Percentiles rank a stretch among this genome's conserved stretches.
Evolutionary conservation across 805 yeast genomes (phyloP).

Genomic region (Yarrowia sp.): DNA sequence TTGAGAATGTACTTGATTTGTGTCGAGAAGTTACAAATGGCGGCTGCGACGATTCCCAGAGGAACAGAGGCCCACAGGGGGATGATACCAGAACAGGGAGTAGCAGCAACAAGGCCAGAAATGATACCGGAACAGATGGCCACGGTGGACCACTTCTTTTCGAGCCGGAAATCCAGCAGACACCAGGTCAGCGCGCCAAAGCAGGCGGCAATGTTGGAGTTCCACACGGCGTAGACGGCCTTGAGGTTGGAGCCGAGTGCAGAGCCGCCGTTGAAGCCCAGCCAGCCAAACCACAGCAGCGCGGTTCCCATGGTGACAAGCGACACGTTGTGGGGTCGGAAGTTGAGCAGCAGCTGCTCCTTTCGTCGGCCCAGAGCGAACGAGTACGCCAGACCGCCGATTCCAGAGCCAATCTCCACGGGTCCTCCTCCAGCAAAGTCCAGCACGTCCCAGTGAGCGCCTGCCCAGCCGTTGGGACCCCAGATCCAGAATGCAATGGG

Average conservation of each 20-base stretch:
- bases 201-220: slow-evolving; percentile 87
- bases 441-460: slow-evolving; percentile 81
- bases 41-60: slow-evolving; percentile 80
- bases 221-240: slow-evolving; percentile 89
- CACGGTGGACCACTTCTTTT: slow-evolving; percentile 90
- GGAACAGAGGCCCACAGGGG: slow-evolving; percentile 91
- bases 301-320: slow-evolving; percentile 88
- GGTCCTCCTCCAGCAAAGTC: slow-evolving; percentile 99
- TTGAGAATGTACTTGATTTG: slow-evolving; percentile 78
- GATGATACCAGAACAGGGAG: slow-evolving; percentile 91
- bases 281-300: slow-evolving; percentile 93
- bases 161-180: slow-evolving; percentile 83
- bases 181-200: slow-evolving; percentile 95
- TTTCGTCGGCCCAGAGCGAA: slow-evolving; percentile 69
- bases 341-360: slow-evolving; percentile 77
- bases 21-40: slow-evolving; percentile 88
- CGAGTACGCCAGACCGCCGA: slow-evolving; percentile 77
- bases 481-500: slow-evolving; percentile 97
- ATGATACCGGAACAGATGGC: slow-evolving; percentile 95
- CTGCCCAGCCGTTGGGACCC: slow-evolving; percentile 94
- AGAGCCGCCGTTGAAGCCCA: slow-evolving; percentile 92
- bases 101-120: slow-evolving; percentile 95
- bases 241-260: slow-evolving; percentile 81
- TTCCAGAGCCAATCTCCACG: slow-evolving; percentile 90
- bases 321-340: slow-evolving; percentile 93